Base-by-base conservation (phyloP, 1,284 basidiomycete genomes). In the Microbotryum silenes-acaulis region DNA sequence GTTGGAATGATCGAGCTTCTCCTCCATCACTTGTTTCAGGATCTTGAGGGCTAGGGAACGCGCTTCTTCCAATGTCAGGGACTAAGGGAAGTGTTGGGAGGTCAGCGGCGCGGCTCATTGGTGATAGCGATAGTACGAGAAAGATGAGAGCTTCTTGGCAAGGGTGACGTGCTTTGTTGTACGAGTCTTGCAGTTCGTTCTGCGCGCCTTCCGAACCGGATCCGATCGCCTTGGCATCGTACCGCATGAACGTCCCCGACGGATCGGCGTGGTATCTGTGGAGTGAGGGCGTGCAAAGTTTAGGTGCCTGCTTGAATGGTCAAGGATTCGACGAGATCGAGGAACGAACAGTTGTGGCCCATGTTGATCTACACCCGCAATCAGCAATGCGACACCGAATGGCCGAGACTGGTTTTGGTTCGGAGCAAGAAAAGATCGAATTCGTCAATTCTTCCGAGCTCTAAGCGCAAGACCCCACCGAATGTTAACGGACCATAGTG, bases 21-120 rank as follows among this genome's bases (percentile, higher is more conserved):
- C 96, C 77, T 99, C 96, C 96, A 98, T 99, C 54, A 99, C 96
- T 79, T 98, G 93, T 79, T 97, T 97, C 67, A 98, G 79, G 50
- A 97, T 90, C 66, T 86, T 86, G 64, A 98, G 79, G 14, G 90
- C 88, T 62, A 98, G 78, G 42, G 84, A 80, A 70, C 93, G 88
- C 2, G 93, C 96, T 75, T 97, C 92, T 67, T 82, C 79, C 31
- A 98, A 79, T 9, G 88, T 87, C 86, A 98, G 94, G 84, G 88
- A 86, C 92, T 97, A n/a, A 27, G 20, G 21, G 42, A 21, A 29
- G 47, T 25, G 47, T 14, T 25, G n/a, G 21, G 12, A 25, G 6
- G 21, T n/a, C 47, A 25, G n/a, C 18, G 42, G 44, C 21, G 33
- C 21, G 44, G 31, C 6, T 31, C 31, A 31, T 8, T 31, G 31